Percentiles rank a stretch among this genome's conserved stretches.
Evolutionary conservation across 2,329 filamentous ascomycete species (phyloP).

Genomic region (Seiridium unicorne): DNA sequence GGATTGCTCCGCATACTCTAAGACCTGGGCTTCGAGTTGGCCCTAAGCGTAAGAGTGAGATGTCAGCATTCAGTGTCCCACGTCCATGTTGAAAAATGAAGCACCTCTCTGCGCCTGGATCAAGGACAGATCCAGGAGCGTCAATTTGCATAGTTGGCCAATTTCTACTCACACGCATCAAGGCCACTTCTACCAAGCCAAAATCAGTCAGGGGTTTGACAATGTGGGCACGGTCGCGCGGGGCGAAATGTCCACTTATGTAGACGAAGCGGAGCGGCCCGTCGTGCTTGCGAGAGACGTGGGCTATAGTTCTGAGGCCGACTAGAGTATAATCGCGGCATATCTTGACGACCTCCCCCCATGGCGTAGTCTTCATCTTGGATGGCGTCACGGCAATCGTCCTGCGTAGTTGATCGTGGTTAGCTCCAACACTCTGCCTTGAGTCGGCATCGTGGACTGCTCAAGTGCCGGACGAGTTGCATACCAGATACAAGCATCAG

Average conservation of each 20-base stretch:
- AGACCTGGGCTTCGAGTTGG: neutral
- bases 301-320: slow-evolving; percentile 11
- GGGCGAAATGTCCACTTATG: slow-evolving; percentile 24
- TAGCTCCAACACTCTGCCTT: too few relatives aligned
- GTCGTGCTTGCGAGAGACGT: neutral
- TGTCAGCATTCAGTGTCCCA: neutral
- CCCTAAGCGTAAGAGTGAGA: neutral
- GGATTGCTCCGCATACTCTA: neutral
- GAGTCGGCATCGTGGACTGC: neutral
- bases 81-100: neutral
- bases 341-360: slow-evolving; percentile 20
- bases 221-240: neutral
- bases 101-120: neutral
- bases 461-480: neutral
- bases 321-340: slow-evolving; percentile 21
- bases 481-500: slow-evolving; percentile 35
- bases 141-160: slow-evolving; percentile 6
- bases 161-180: slow-evolving; percentile 29
- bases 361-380: slow-evolving; percentile 14
- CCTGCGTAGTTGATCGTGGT: neutral
- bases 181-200: slow-evolving; percentile 20
- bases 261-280: slow-evolving; percentile 35
- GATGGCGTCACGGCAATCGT: slow-evolving; percentile 24
- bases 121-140: neutral
- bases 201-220: slow-evolving; percentile 23